Percentiles rank a stretch among this genome's conserved stretches.
phyloP scores from a whole-genome alignment of 495 filamentous ascomycete genomes.

The Entonaema liquescens region DNA sequence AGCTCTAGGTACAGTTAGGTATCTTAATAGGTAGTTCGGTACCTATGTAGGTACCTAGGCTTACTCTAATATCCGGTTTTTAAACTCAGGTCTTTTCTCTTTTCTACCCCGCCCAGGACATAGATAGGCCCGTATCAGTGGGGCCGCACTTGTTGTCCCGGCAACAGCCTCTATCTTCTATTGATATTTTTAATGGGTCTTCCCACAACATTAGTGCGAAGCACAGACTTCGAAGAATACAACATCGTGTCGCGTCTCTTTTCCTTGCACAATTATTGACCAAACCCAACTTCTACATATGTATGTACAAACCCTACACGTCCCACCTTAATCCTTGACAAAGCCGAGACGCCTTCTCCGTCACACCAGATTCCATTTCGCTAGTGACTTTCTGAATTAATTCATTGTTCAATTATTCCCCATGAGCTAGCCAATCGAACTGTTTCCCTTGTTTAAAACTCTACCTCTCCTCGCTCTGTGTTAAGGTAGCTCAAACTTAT shows the following conservation, averaged over 20 bases:
- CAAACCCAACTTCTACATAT: slow-evolving; percentile 8
- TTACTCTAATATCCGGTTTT: neutral
- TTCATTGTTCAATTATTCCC: neutral
- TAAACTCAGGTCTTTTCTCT: neutral
- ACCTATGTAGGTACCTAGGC: neutral
- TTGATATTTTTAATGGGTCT: slow-evolving; percentile 35
- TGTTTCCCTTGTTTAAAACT: neutral
- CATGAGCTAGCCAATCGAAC: neutral
- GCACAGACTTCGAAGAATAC: slow-evolving; percentile 12
- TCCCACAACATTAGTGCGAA: slow-evolving; percentile 3
- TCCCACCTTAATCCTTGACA: neutral
- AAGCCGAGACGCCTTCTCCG: neutral
- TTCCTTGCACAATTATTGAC: slow-evolving; percentile 12
- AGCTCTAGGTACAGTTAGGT: too few relatives aligned
- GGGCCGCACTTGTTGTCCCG: slow-evolving; percentile 7
- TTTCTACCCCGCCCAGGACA: neutral
- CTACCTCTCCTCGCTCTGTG: slow-evolving; percentile 1
- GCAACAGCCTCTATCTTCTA: slow-evolving; percentile 26
- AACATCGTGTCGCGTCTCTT: slow-evolving; percentile 27
- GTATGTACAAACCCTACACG: slow-evolving; percentile 16
- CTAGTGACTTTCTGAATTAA: neutral
- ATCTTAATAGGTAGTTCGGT: too few relatives aligned
- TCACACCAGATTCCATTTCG: neutral
- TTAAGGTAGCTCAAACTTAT: slow-evolving; percentile 9
- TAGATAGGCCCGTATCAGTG: neutral